Conservation (phyloP, 148 eudicot genomes). For the Spergularia marina region DNA sequence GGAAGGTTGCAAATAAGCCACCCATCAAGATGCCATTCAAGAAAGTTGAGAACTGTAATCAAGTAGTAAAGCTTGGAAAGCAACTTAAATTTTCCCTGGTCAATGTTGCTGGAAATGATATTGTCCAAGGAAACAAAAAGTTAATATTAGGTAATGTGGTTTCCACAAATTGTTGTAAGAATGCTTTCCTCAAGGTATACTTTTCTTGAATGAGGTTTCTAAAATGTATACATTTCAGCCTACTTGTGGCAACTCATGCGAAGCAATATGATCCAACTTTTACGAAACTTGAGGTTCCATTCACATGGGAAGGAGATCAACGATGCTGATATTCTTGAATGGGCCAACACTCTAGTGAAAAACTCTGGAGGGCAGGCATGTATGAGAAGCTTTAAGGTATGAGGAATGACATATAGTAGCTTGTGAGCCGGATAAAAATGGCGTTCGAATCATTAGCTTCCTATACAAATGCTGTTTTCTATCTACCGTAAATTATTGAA, state of each 20-base stretch:
- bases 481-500: neutral
- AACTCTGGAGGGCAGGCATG: slow-evolving; percentile 62
- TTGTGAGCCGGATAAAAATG: neutral
- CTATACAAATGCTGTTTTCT: neutral
- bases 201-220: slow-evolving; percentile 5
- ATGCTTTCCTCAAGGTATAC: neutral
- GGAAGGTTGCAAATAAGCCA: slow-evolving; percentile 92
- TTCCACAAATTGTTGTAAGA: neutral
- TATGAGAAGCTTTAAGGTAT: slow-evolving; percentile 92
- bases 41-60: slow-evolving; percentile 99
- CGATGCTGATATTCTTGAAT: slow-evolving; percentile 85
- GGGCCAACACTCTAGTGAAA: slow-evolving; percentile 84
- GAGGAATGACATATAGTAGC: neutral
- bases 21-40: slow-evolving; percentile 98
- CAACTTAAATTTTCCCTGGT: slow-evolving; percentile 96
- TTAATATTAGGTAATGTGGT: slow-evolving; percentile 71
- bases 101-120: slow-evolving; percentile 97
- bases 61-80: slow-evolving; percentile 93
- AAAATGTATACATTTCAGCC: slow-evolving; percentile 51
- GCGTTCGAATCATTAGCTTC: neutral
- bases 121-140: slow-evolving; percentile 97
- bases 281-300: slow-evolving; percentile 81
- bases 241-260: slow-evolving; percentile 99
- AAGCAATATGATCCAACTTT: slow-evolving; percentile 88
- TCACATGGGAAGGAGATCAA: slow-evolving; percentile 90